Evolutionary conservation across 2,329 filamentous ascomycete species (phyloP).

Genomic region (Sporothrix schenckii): DNA sequence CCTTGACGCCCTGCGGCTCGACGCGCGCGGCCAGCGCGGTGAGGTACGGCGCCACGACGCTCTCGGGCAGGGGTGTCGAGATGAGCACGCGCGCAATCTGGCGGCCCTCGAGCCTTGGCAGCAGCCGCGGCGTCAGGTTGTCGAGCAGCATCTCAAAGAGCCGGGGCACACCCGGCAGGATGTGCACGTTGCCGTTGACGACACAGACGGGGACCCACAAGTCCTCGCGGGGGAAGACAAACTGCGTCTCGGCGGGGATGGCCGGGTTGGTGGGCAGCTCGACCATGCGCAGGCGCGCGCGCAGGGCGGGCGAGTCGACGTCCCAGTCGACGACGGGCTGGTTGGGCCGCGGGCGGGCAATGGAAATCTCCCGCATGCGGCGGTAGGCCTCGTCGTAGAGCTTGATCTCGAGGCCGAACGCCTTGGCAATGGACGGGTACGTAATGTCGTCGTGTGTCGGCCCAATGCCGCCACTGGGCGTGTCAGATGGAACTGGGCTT

Average conservation of each 20-base stretch:
- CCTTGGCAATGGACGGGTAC: conserved; percentile 89
- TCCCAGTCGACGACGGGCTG: conserved; percentile 84
- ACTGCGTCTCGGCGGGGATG: conserved; percentile 68
- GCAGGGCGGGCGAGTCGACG: conserved; percentile 73
- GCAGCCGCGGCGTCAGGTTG: conserved; percentile 70
- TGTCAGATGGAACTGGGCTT: not conserved
- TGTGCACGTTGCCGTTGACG: conserved; percentile 91
- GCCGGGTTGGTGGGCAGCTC: conserved; percentile 75
- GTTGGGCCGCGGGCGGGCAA: conserved; percentile 65
- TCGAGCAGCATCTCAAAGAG: conserved; percentile 81
- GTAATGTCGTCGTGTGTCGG: conserved; percentile 99
- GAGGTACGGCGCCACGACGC: conserved; percentile 78
- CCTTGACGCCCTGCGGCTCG: conserved; percentile 78
- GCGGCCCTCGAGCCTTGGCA: conserved; percentile 78
- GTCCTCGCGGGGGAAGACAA: conserved; percentile 75
- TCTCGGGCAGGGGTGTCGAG: conserved; percentile 86
- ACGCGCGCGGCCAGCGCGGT: conserved; percentile 76
- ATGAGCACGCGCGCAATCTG: conserved; percentile 78
- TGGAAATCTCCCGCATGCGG: conserved; percentile 76
- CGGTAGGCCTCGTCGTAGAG: conserved; percentile 76
- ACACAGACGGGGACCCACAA: conserved; percentile 89
- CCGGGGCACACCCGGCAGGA: conserved; percentile 84
- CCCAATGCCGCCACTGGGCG: conserved; percentile 78
- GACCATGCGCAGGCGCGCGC: conserved; percentile 88
- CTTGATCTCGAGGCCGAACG: conserved; percentile 75